phyloP scores from a whole-genome alignment of 192 early-diverging fungal species.

The Helicostylum pulchrum region DNA sequence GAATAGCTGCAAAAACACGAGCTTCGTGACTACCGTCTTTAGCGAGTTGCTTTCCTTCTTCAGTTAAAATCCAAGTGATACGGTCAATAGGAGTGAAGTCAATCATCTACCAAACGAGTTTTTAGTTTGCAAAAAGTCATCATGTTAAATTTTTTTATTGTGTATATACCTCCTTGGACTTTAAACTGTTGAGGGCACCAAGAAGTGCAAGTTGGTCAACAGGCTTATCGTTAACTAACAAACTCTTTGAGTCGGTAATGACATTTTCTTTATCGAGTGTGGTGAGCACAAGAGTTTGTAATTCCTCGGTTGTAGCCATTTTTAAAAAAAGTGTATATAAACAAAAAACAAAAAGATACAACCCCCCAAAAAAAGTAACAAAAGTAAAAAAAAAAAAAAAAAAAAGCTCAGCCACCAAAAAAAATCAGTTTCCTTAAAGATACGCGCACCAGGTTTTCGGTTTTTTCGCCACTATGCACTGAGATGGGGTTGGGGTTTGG shows the following conservation, averaged over 20 bases:
- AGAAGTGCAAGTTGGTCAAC: constrained; percentile 69
- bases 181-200: constrained; percentile 82
- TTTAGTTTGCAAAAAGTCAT: neutral
- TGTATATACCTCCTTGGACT: constrained; percentile 74
- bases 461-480: no score
- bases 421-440: no score
- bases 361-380: no score
- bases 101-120: constrained; percentile 65
- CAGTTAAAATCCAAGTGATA: constrained; percentile 80
- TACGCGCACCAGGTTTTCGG: no score
- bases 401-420: no score
- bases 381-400: no score
- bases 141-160: constrained; percentile 3
- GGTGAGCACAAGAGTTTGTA: constrained; percentile 57
- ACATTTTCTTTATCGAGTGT: constrained; percentile 65
- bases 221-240: constrained; percentile 55
- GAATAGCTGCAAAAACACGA: constrained; percentile 85
- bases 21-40: constrained; percentile 91
- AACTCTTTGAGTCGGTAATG: constrained; percentile 68
- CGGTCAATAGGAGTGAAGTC: constrained; percentile 71
- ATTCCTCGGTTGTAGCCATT: constrained; percentile 35
- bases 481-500: no score
- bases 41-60: constrained; percentile 86
- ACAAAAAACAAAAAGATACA: neutral
- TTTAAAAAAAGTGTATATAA: neutral